Conservation (phyloP, 768 basidiomycete species). For the Saitozyma podzolica region DNA sequence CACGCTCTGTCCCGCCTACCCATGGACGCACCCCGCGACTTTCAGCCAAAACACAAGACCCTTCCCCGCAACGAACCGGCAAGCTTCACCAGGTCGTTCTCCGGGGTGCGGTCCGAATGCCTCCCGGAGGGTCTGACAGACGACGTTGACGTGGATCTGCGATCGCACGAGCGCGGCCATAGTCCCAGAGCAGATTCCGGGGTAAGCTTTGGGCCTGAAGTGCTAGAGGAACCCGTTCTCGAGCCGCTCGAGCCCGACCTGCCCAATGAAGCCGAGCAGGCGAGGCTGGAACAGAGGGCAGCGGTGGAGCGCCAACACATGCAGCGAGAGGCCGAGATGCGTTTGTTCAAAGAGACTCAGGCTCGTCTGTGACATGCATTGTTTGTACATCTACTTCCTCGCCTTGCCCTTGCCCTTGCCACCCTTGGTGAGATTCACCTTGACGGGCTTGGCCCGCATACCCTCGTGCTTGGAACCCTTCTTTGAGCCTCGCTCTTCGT, state of each 20-base stretch:
- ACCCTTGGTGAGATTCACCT: constrained; percentile 31
- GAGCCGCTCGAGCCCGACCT: constrained; percentile 9
- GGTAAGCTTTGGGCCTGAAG: background rate
- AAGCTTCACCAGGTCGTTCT: constrained; percentile 18
- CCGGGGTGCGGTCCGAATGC: constrained; percentile 6
- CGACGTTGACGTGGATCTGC: constrained; percentile 10
- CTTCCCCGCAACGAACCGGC: background rate
- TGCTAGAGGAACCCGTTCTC: too few relatives aligned
- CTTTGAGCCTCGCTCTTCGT: constrained; percentile 18
- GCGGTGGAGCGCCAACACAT: constrained; percentile 1
- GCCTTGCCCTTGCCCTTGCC: constrained; percentile 23
- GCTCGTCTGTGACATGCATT: constrained; percentile 1
- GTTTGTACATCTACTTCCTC: constrained; percentile 12
- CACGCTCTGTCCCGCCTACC: too few relatives aligned
- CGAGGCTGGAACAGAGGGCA: background rate
- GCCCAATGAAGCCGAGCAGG: constrained; percentile 10
- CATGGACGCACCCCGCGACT: too few relatives aligned
- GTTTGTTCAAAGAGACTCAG: constrained; percentile 5
- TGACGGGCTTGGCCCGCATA: constrained; percentile 38
- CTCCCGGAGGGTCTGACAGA: constrained; percentile 20
- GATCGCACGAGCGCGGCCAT: background rate
- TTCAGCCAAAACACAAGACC: too few relatives aligned
- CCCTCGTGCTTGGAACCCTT: constrained; percentile 30
- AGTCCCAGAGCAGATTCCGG: background rate
- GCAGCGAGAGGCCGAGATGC: constrained; percentile 5